Evolutionary conservation across 2,329 filamentous ascomycete species (phyloP).

Genomic region (Whalleya microplaca): DNA sequence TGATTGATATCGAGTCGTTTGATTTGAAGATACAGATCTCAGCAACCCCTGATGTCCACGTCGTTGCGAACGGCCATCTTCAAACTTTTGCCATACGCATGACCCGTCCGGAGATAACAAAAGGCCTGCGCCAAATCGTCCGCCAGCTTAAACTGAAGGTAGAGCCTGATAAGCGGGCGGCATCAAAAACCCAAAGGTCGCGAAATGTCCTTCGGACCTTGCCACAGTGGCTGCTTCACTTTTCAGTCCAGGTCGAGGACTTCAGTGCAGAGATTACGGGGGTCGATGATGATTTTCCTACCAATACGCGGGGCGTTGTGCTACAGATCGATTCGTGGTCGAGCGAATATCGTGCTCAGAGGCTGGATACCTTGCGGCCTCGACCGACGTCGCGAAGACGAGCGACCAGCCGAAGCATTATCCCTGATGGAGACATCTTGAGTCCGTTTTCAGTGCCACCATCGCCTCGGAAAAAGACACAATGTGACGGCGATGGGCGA

Average conservation of each 20-base stretch:
- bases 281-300: constrained; percentile 80
- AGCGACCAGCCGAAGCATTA: constrained; percentile 72
- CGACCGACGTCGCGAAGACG: constrained; percentile 65
- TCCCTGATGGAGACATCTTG: constrained; percentile 69
- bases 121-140: constrained; percentile 90
- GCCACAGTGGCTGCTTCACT: constrained; percentile 82
- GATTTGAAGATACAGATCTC: constrained; percentile 86
- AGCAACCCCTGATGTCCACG: constrained; percentile 82
- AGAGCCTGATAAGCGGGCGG: constrained; percentile 61
- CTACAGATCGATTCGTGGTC: constrained; percentile 87
- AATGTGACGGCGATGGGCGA: constrained; percentile 72
- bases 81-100: constrained; percentile 89
- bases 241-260: constrained; percentile 83
- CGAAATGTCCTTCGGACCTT: constrained; percentile 76
- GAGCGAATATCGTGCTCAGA: constrained; percentile 85
- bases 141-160: constrained; percentile 76
- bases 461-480: constrained; percentile 56
- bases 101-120: constrained; percentile 88
- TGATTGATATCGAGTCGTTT: constrained; percentile 84
- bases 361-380: constrained; percentile 65
- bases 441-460: constrained; percentile 53
- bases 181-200: constrained; percentile 53
- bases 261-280: constrained; percentile 92
- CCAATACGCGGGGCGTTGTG: constrained; percentile 79
- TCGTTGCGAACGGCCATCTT: constrained; percentile 77